Base-by-base conservation (phyloP, 352 stramenopile genomes). In the Saprolegnia diclina region DNA sequence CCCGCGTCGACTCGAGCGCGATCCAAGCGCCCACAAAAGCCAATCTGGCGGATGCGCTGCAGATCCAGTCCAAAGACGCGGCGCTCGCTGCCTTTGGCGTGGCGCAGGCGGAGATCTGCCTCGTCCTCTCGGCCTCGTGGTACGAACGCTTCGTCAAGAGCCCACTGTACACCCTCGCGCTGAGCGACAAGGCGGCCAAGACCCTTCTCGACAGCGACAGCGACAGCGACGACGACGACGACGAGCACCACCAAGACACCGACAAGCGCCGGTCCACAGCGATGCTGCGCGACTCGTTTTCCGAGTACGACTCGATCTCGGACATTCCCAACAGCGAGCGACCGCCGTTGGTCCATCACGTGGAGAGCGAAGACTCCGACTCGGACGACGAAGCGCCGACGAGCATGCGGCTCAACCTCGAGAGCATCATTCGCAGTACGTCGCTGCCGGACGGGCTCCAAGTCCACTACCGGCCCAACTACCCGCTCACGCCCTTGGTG, bases 141-240 rank as follows among this genome's bases (percentile, higher is more conserved):
- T 94, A 88, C 50, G 79, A 89, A 24, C 81, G 82, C 14, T 94
- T 94, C 71, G 91, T 87, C 66, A 90, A 90, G 70, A 94, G 85
- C 75, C 84, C 89, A 37, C 68, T 92, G 21, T 94, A 94, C 73
- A 85, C 89, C 53, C 71, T 94, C 26, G 85, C 83, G 29, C 68
- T 94, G 10, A 80, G 90, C 67, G 85, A 94, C 35, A 22, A 35
- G 29, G 16, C 55, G 35, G 35, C 53, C 9, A 65, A 55, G 48
- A 72, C 38, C 2, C 64, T 73, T 4, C 62, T 74, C 19, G 76
- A 77, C 37, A 87, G 74, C 45, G 80, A 87, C 61, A 73, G 59
- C 9, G 75, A 76, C 16, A 80, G 26, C 19, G 57, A 66, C 24
- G 53, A 19, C 38, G 53, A 19, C 38, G 40, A 14, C 22, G 44